These are phyloP conservation scores for Phytophthora meadii DNA, from an alignment of 352 stramenopile species.

Conservation along the genomic window DNA sequence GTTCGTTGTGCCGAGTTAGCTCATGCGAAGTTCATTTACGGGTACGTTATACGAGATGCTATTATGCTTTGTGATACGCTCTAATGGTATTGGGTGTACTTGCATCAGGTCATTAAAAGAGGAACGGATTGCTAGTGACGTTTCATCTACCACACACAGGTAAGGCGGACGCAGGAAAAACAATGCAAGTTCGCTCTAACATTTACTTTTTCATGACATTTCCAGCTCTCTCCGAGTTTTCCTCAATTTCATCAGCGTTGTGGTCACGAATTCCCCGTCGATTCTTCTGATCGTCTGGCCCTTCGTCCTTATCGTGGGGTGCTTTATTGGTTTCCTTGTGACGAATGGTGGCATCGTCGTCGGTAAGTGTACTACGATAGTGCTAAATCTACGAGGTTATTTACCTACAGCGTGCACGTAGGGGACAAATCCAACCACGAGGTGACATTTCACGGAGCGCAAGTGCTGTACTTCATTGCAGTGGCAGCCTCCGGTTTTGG, in stretches of 20 bases:
- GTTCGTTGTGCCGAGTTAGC: slow-evolving; percentile 75
- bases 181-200: too few relatives aligned
- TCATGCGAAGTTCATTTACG: slow-evolving; percentile 75
- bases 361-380: slow-evolving; percentile 41
- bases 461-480: slow-evolving; percentile 84
- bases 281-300: slow-evolving; percentile 77
- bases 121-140: slow-evolving; percentile 22
- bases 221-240: slow-evolving; percentile 51
- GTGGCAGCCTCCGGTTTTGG: slow-evolving; percentile 70
- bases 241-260: slow-evolving; percentile 66
- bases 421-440: slow-evolving; percentile 89
- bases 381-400: neutral
- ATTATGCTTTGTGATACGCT: neutral
- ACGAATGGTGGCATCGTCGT: slow-evolving; percentile 84
- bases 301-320: slow-evolving; percentile 61
- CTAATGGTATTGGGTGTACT: neutral
- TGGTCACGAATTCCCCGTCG: slow-evolving; percentile 55
- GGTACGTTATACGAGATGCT: slow-evolving; percentile 37
- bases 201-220: neutral
- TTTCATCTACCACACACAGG: slow-evolving; percentile 42
- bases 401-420: slow-evolving; percentile 19
- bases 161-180: slow-evolving; percentile 6
- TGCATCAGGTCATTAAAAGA: slow-evolving; percentile 46
- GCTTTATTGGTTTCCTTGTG: slow-evolving; percentile 73
- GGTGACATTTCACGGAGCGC: slow-evolving; percentile 70